phyloP scores from a whole-genome alignment of 257 asterid species.

The Gentiana dahurica region DNA sequence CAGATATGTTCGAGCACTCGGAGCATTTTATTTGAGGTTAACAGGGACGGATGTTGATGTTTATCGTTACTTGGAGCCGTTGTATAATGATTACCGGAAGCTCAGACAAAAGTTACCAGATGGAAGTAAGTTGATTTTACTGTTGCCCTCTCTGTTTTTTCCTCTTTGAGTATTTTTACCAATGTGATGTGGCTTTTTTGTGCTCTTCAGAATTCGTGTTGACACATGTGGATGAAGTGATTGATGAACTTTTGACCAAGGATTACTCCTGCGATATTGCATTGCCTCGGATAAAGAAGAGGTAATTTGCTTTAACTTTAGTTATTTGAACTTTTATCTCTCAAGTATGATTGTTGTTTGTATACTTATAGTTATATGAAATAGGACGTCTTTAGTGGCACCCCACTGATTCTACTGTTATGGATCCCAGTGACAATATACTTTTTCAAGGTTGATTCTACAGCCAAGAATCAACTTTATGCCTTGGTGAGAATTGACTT shows the following conservation, averaged over 20 bases:
- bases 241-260: conserved; percentile 74
- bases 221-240: conserved; percentile 84
- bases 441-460: no score
- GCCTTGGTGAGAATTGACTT: no score
- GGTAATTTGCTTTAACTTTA: conserved; percentile 27
- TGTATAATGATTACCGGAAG: conserved; percentile 93
- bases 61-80: conserved; percentile 80
- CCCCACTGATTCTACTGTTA: no score
- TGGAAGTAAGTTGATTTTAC: conserved; percentile 39
- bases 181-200: conserved; percentile 3
- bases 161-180: not conserved
- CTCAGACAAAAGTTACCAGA: conserved; percentile 48
- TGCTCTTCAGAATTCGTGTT: conserved; percentile 41
- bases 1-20: conserved; percentile 84
- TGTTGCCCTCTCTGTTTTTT: not conserved
- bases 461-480: no score
- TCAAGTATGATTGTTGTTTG: no score
- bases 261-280: conserved; percentile 94
- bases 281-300: conserved; percentile 75
- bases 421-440: no score
- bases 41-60: conserved; percentile 88
- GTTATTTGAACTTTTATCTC: not conserved
- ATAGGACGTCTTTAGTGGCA: no score
- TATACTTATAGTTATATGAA: no score
- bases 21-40: conserved; percentile 88